phyloP scores from a whole-genome alignment of 2,329 filamentous ascomycete species.

The Curvularia lunata region DNA sequence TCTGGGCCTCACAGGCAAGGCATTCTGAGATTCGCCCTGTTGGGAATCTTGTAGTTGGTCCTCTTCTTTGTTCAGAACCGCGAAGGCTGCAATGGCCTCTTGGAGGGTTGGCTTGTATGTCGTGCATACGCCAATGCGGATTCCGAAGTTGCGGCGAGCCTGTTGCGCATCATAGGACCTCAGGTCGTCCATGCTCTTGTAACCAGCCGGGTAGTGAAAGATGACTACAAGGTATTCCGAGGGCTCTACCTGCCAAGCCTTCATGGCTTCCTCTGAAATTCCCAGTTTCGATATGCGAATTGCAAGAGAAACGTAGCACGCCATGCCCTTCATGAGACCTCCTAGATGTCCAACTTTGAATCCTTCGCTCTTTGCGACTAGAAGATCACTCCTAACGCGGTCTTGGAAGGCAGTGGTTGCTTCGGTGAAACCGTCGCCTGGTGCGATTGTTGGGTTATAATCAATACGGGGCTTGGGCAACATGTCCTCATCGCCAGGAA shows the following conservation, averaged over 20 bases:
- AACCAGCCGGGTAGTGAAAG: constrained; percentile 68
- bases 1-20: constrained; percentile 9
- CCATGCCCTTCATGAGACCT: constrained; percentile 56
- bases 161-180: constrained; percentile 50
- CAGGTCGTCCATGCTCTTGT: constrained; percentile 65
- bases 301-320: constrained; percentile 68
- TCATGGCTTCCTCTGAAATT: constrained; percentile 74
- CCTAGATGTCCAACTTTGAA: constrained; percentile 72
- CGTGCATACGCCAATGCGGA: constrained; percentile 74
- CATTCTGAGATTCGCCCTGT: constrained; percentile 26
- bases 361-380: constrained; percentile 66
- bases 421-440: constrained; percentile 22
- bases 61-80: constrained; percentile 44
- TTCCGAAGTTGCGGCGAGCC: constrained; percentile 54
- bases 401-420: constrained; percentile 35
- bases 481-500: constrained; percentile 50
- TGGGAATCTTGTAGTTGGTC: constrained; percentile 31
- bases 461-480: constrained; percentile 38
- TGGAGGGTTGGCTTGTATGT: constrained; percentile 71
- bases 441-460: constrained; percentile 1
- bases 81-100: constrained; percentile 63
- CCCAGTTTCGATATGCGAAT: constrained; percentile 72
- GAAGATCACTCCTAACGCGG: constrained; percentile 67
- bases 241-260: constrained; percentile 74
- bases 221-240: constrained; percentile 76